Evolutionary conservation across 768 basidiomycete genomes (phyloP).

Genomic region (Termitomyces sp.): DNA sequence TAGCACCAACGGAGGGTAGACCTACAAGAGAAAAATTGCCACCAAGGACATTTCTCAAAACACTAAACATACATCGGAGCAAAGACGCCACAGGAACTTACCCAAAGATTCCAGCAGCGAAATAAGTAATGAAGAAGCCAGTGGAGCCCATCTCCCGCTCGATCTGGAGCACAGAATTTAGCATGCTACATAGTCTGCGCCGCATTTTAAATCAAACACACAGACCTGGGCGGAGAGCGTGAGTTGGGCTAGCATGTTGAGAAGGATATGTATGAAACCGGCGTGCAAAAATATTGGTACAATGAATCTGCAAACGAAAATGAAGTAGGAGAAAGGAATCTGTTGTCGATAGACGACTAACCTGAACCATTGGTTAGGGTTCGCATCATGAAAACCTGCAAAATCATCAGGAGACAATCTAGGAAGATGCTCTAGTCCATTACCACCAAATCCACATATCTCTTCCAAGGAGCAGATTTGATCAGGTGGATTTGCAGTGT

Average conservation of each 20-base stretch:
- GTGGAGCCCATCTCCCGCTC: conserved; percentile 90
- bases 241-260: conserved; percentile 90
- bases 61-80: not conserved
- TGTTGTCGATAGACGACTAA: conserved; percentile 15
- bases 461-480: conserved; percentile 71
- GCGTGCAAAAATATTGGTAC: conserved; percentile 91
- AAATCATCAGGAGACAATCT: not conserved
- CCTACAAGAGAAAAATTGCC: conserved; percentile 93
- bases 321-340: not conserved
- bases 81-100: conserved; percentile 24
- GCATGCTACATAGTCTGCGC: not conserved
- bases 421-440: conserved; percentile 25
- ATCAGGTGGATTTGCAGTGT: conserved; percentile 77
- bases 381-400: conserved; percentile 36
- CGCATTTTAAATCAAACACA: not conserved
- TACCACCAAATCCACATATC: conserved; percentile 87
- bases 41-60: conserved; percentile 73
- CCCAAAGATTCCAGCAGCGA: conserved; percentile 93
- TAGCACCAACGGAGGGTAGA: conserved; percentile 85
- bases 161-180: conserved; percentile 42
- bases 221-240: conserved; percentile 73
- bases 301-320: conserved; percentile 57
- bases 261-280: conserved; percentile 85
- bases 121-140: conserved; percentile 83
- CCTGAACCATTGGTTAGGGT: conserved; percentile 49